phyloP scores from a whole-genome alignment of 305 asterid genomes.

The Solanum hybrid region DNA sequence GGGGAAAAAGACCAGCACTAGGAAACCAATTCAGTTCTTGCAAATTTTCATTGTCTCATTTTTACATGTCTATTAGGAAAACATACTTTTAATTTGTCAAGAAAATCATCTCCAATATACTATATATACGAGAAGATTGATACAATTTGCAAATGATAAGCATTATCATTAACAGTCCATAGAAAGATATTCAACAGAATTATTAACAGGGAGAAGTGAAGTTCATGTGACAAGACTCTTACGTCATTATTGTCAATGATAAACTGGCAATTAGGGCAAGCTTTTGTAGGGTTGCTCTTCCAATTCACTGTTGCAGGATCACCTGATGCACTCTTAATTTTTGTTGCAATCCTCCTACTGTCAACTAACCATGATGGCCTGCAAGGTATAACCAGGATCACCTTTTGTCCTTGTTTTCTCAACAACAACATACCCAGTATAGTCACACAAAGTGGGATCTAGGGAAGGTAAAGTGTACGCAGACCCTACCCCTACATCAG shows the following conservation, averaged over 20 bases:
- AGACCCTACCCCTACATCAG: background rate
- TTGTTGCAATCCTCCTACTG: slow-evolving; percentile 69
- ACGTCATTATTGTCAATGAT: slow-evolving; percentile 76
- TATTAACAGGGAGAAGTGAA: background rate
- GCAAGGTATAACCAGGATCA: slow-evolving; percentile 16
- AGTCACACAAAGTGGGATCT: background rate
- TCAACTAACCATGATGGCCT: slow-evolving; percentile 90
- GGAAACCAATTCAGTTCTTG: background rate
- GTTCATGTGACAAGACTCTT: slow-evolving; percentile 12
- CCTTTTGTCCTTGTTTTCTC: background rate
- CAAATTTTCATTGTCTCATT: background rate
- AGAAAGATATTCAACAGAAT: background rate
- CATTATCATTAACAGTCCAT: background rate
- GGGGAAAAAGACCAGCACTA: background rate
- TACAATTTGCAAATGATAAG: background rate
- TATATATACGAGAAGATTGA: background rate
- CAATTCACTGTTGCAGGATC: slow-evolving; percentile 47
- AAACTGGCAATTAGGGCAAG: slow-evolving; percentile 78
- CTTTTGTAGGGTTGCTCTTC: slow-evolving; percentile 80
- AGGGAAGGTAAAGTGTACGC: background rate
- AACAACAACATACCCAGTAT: background rate
- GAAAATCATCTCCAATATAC: background rate
- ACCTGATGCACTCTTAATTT: slow-evolving; percentile 75
- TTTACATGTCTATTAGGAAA: background rate
- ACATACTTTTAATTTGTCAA: background rate